A percentile compares a stretch with the other conserved stretches of the same genome.
These are phyloP conservation scores for Aspergillus flavus DNA, from an alignment of 2,329 filamentous ascomycete species.

Conservation along the genomic window DNA sequence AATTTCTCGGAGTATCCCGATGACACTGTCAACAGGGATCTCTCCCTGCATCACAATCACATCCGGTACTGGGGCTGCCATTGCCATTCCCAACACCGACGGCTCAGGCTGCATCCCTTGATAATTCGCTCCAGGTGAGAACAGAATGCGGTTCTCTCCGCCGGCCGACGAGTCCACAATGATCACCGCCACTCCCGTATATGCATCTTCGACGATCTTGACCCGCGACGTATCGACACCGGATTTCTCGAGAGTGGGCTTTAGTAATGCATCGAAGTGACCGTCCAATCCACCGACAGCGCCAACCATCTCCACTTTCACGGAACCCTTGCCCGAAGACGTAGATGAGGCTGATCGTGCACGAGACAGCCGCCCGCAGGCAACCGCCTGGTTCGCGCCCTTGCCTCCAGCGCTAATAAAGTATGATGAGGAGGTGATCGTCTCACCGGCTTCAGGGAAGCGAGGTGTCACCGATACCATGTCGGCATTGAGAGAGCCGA, in stretches of 20 bases:
- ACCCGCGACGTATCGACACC: constrained; percentile 65
- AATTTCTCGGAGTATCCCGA: constrained; percentile 57
- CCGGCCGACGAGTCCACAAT: constrained; percentile 72
- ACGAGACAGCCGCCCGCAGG: constrained; percentile 78
- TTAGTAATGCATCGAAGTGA: constrained; percentile 64
- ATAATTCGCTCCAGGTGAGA: constrained; percentile 72
- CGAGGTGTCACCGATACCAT: constrained; percentile 85
- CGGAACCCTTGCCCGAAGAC: constrained; percentile 24
- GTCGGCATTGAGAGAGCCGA: constrained; percentile 94
- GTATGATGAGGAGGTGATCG: constrained; percentile 77
- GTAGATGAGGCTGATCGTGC: constrained; percentile 36
- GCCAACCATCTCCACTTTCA: constrained; percentile 70
- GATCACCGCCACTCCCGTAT: constrained; percentile 74
- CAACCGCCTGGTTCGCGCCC: constrained; percentile 93
- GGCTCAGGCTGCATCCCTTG: constrained; percentile 44
- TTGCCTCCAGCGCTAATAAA: constrained; percentile 85
- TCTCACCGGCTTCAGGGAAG: constrained; percentile 83
- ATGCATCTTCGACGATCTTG: constrained; percentile 45
- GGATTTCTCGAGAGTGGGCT: constrained; percentile 59
- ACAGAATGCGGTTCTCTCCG: constrained; percentile 73
- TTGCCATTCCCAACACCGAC: constrained; percentile 41
- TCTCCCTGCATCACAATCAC: constrained; percentile 78
- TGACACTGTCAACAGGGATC: constrained; percentile 67
- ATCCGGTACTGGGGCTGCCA: constrained; percentile 54
- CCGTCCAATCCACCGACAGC: constrained; percentile 66